These are phyloP conservation scores for Panicum virgatum DNA, from an alignment of 202 grass and related monocot species.

Conservation along the genomic window DNA sequence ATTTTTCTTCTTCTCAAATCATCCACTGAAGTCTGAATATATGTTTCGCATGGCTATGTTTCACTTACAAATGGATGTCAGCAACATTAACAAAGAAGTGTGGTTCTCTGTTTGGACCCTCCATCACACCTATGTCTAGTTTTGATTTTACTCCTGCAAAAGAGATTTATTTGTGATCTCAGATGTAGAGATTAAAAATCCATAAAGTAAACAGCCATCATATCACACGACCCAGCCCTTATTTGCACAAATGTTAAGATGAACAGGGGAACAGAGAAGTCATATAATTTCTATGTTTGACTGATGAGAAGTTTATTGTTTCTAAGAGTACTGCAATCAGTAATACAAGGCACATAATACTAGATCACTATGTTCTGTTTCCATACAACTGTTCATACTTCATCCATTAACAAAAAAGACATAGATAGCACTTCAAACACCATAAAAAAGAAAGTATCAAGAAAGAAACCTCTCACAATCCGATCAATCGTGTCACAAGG, in stretches of 20 bases:
- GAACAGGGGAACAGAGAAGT: background rate
- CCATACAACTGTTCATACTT: background rate
- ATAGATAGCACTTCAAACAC: background rate
- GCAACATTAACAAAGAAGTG: conserved; percentile 97
- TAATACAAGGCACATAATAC: background rate
- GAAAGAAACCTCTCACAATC: conserved; percentile 74
- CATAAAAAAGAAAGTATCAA: conserved; percentile 32
- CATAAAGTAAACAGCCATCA: conserved; percentile 5
- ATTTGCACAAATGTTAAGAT: background rate
- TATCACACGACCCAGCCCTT: background rate
- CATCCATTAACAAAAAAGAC: background rate
- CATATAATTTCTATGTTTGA: background rate
- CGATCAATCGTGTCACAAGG: conserved; percentile 77
- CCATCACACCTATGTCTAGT: conserved; percentile 82
- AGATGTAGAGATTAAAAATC: conserved; percentile 14
- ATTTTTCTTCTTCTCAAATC: conserved; percentile 30
- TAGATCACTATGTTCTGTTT: background rate
- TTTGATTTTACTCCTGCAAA: conserved; percentile 81
- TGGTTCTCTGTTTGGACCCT: conserved; percentile 51
- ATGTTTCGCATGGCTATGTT: conserved; percentile 23
- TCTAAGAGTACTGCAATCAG: background rate
- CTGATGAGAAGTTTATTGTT: background rate
- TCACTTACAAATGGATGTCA: conserved; percentile 92
- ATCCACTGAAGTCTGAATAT: conserved; percentile 19
- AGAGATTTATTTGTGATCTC: conserved; percentile 27